A percentile compares a stretch with the other conserved stretches of the same genome.
These are phyloP conservation scores for Microbotryum violaceum DNA, from an alignment of 1,284 basidiomycete genomes.

Conservation along the genomic window DNA sequence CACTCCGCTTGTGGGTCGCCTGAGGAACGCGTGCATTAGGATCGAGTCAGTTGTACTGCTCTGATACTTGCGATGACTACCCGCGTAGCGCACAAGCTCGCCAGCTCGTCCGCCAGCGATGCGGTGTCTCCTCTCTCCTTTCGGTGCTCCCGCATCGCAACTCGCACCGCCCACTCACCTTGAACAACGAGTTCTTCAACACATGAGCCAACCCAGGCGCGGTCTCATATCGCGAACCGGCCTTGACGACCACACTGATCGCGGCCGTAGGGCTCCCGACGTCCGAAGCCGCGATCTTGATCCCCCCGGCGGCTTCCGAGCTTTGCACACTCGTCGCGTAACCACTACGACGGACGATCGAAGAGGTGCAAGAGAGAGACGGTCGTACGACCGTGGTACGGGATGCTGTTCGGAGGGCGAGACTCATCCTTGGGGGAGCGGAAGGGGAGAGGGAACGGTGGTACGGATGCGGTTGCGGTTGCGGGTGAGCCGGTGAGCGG, in stretches of 20 bases:
- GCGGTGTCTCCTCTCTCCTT: neutral
- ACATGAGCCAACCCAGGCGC: conserved; percentile 81
- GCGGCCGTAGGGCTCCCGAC: conserved; percentile 67
- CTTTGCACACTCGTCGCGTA: no score
- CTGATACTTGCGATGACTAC: neutral
- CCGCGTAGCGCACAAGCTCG: neutral
- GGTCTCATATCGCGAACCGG: conserved; percentile 76
- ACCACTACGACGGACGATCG: no score
- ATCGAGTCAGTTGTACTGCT: neutral
- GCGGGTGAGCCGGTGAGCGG: no score
- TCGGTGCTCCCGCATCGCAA: neutral
- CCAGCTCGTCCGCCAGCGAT: neutral
- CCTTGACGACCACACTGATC: conserved; percentile 83
- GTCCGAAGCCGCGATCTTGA: conserved; percentile 78
- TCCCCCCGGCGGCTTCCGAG: conserved; percentile 59
- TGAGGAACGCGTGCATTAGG: conserved; percentile 36
- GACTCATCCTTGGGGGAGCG: no score
- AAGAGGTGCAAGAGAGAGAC: no score
- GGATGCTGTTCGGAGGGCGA: no score
- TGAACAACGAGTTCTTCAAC: conserved; percentile 94
- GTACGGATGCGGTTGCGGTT: no score
- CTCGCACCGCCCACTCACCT: conserved; percentile 52
- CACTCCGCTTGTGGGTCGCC: conserved; percentile 76
- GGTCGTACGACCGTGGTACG: no score
- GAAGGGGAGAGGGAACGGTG: no score